phyloP scores from a whole-genome alignment of 2,329 filamentous ascomycete genomes.

The Beauveria brongniartii region DNA sequence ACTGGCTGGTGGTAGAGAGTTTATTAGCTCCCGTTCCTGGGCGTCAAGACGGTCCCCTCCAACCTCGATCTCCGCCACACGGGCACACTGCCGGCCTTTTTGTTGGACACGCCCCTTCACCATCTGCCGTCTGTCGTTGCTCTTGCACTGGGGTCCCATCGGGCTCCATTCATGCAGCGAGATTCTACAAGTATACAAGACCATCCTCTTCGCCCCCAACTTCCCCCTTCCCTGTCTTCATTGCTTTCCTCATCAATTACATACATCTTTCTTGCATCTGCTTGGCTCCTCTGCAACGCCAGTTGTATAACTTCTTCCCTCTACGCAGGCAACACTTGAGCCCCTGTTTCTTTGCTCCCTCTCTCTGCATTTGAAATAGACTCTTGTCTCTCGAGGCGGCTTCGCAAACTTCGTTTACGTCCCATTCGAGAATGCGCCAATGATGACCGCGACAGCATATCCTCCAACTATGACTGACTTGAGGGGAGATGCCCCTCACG shows the following conservation, averaged over 20 bases:
- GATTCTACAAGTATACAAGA: constrained; percentile 13
- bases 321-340: not conserved
- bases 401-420: not conserved
- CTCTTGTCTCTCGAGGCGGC: not conserved
- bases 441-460: constrained; percentile 54
- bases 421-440: constrained; percentile 40
- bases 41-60: constrained; percentile 26
- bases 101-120: constrained; percentile 16
- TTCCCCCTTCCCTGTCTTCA: constrained; percentile 3
- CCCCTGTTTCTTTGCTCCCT: not conserved
- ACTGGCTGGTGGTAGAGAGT: constrained; percentile 1
- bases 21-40: constrained; percentile 30
- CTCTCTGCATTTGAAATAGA: not conserved
- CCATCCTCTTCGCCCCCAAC: constrained; percentile 12
- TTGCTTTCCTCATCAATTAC: constrained; percentile 5
- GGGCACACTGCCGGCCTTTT: constrained; percentile 40
- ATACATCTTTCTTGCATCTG: not conserved
- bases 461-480: constrained; percentile 56
- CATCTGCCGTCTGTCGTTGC: constrained; percentile 12
- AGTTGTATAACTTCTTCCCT: not conserved
- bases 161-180: constrained; percentile 12
- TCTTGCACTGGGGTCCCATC: constrained; percentile 10
- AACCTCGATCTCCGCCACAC: constrained; percentile 19
- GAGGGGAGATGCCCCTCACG: constrained; percentile 51
- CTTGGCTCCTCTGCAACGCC: not conserved